phyloP scores from a whole-genome alignment of 768 basidiomycete species.

The Termitomyces sp. region DNA sequence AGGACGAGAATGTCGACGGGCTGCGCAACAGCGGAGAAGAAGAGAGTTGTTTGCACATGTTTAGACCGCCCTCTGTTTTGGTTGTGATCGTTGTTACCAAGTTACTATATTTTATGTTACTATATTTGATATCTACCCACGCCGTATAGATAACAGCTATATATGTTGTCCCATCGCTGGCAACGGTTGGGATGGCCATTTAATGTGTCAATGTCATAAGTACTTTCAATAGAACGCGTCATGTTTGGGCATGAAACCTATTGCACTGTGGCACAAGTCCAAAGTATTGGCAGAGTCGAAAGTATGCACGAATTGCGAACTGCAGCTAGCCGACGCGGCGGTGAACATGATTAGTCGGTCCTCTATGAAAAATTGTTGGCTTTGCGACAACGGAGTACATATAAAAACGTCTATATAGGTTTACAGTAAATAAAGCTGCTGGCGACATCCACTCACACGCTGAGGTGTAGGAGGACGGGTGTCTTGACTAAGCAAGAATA shows the following conservation, averaged over 20 bases:
- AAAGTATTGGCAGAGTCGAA: neutral
- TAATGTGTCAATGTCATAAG: neutral
- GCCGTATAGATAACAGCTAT: no score
- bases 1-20: conserved; percentile 16
- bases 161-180: neutral
- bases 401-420: conserved; percentile 7
- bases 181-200: neutral
- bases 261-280: neutral
- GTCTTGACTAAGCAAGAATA: neutral
- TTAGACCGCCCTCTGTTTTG: conserved; percentile 15
- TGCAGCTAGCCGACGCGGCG: neutral
- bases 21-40: conserved; percentile 12
- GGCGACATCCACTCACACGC: neutral
- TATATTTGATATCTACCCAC: no score
- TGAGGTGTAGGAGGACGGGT: neutral
- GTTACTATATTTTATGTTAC: no score
- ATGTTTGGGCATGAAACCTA: neutral
- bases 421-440: conserved; percentile 3
- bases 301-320: neutral
- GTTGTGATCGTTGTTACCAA: neutral
- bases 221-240: neutral
- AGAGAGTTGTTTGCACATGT: conserved; percentile 17
- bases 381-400: neutral
- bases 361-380: neutral
- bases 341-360: neutral